Conservation (phyloP, 2,329 filamentous ascomycete genomes). For the Clonostachys byssicola region DNA sequence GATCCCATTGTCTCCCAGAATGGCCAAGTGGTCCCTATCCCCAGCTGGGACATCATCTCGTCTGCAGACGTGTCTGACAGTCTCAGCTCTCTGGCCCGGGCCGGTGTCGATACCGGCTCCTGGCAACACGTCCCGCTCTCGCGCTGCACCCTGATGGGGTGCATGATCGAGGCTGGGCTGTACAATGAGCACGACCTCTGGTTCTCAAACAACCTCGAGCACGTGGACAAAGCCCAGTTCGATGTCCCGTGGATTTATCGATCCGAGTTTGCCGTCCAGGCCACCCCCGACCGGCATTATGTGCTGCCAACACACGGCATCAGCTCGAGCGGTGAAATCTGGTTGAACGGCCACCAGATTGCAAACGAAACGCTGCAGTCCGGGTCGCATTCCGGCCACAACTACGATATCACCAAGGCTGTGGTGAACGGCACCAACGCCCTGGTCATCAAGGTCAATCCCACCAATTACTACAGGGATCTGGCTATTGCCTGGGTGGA, state of each 20-base stretch:
- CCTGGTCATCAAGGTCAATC: conserved; percentile 48
- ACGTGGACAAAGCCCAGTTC: conserved; percentile 42
- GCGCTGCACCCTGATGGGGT: conserved; percentile 52
- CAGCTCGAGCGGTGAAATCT: conserved; percentile 55
- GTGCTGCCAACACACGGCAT: conserved; percentile 55
- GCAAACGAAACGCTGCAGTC: conserved; percentile 42
- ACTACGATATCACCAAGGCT: conserved; percentile 47
- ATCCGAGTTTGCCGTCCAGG: conserved; percentile 39
- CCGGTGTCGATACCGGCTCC: conserved; percentile 36
- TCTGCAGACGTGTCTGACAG: conserved; percentile 26
- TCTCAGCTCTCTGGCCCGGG: conserved; percentile 30
- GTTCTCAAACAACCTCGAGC: conserved; percentile 41
- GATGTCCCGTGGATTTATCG: conserved; percentile 55
- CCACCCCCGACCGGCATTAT: conserved; percentile 26
- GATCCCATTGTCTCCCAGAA: conserved; percentile 11
- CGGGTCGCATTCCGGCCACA: conserved; percentile 52
- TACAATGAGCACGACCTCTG: conserved; percentile 51
- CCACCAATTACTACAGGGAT: conserved; percentile 55
- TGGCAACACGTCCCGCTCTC: conserved; percentile 45
- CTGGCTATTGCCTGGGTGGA: conserved; percentile 57
- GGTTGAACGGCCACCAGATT: conserved; percentile 49
- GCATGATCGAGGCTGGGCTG: conserved; percentile 45
- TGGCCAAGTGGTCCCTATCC: conserved; percentile 24
- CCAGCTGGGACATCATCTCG: conserved; percentile 46
- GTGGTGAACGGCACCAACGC: conserved; percentile 38